phyloP scores from a whole-genome alignment of 1,284 basidiomycete species.

The Peniophora sp. region DNA sequence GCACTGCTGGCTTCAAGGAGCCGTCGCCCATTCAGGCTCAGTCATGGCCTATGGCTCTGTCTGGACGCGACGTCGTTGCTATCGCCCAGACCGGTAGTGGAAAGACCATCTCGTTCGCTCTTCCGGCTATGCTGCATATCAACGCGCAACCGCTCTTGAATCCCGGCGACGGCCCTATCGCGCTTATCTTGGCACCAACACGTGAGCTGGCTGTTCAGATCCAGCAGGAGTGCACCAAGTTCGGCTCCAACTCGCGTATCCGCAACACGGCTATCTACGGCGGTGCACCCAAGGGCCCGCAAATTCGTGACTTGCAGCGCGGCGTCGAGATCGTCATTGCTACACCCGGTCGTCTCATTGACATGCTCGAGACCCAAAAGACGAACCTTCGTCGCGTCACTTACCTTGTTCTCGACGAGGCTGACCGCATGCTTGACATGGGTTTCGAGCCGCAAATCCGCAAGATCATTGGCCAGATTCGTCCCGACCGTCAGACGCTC shows the following conservation, averaged over 20 bases:
- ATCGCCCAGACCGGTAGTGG: slow-evolving; percentile 96
- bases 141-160: slow-evolving; percentile 96
- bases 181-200: slow-evolving; percentile 93
- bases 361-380: slow-evolving; percentile 94
- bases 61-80: slow-evolving; percentile 90
- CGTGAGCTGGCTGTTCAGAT: slow-evolving; percentile 99
- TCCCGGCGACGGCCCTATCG: slow-evolving; percentile 96
- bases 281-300: slow-evolving; percentile 96
- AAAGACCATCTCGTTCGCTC: slow-evolving; percentile 96
- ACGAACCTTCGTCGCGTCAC: slow-evolving; percentile 95
- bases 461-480: slow-evolving; percentile 95
- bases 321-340: slow-evolving; percentile 96
- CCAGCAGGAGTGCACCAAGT: slow-evolving; percentile 97
- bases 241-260: slow-evolving; percentile 94
- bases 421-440: slow-evolving; percentile 98
- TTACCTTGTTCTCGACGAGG: slow-evolving; percentile 99
- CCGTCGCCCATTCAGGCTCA: slow-evolving; percentile 98
- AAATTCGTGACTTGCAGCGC: slow-evolving; percentile 95
- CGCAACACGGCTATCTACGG: slow-evolving; percentile 98
- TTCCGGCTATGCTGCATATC: slow-evolving; percentile 99
- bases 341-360: slow-evolving; percentile 85
- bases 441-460: slow-evolving; percentile 99
- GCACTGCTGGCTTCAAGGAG: slow-evolving; percentile 82
- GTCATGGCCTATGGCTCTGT: slow-evolving; percentile 97
- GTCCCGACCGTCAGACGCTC: slow-evolving; percentile 91